Evolutionary conservation across 2,329 filamentous ascomycete genomes (phyloP).

Genomic region (Chaetomium strumarium): DNA sequence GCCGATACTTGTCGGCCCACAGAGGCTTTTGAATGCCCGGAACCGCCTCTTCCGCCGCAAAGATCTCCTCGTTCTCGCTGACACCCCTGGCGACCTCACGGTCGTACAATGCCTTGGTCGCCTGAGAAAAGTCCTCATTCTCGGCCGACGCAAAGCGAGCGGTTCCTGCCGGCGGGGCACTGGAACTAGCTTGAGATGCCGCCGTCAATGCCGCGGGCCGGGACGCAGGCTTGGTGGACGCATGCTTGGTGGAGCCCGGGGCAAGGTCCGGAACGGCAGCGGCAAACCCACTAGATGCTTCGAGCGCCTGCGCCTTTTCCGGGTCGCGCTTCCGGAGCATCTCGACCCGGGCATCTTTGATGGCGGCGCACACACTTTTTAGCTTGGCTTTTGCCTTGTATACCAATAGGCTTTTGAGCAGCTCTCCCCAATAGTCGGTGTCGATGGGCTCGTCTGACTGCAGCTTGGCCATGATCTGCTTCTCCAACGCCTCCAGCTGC

Average conservation of each 20-base stretch:
- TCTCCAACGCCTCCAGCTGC: slow-evolving; percentile 80
- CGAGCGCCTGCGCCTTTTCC: slow-evolving; percentile 52
- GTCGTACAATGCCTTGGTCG: slow-evolving; percentile 84
- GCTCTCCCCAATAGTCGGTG: slow-evolving; percentile 94
- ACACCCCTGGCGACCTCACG: slow-evolving; percentile 88
- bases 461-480: slow-evolving; percentile 80
- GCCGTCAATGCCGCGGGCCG: slow-evolving; percentile 10
- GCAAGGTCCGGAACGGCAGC: slow-evolving; percentile 35
- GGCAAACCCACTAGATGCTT: slow-evolving; percentile 29
- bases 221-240: slow-evolving; percentile 15
- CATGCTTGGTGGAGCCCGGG: slow-evolving; percentile 21
- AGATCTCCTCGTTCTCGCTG: slow-evolving; percentile 91
- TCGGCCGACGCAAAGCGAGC: slow-evolving; percentile 63
- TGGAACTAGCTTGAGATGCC: slow-evolving; percentile 23
- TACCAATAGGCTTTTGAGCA: slow-evolving; percentile 75
- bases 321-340: slow-evolving; percentile 61
- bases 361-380: slow-evolving; percentile 68
- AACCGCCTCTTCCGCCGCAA: slow-evolving; percentile 81
- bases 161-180: slow-evolving; percentile 46
- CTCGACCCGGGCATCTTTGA: slow-evolving; percentile 63
- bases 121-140: slow-evolving; percentile 77
- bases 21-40: slow-evolving; percentile 57
- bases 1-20: slow-evolving; percentile 80
- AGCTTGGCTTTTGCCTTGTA: slow-evolving; percentile 91
- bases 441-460: slow-evolving; percentile 88